These are phyloP conservation scores for Trypanosomatidae sp. DNA, from an alignment of 208 protist species.

Conservation along the genomic window DNA sequence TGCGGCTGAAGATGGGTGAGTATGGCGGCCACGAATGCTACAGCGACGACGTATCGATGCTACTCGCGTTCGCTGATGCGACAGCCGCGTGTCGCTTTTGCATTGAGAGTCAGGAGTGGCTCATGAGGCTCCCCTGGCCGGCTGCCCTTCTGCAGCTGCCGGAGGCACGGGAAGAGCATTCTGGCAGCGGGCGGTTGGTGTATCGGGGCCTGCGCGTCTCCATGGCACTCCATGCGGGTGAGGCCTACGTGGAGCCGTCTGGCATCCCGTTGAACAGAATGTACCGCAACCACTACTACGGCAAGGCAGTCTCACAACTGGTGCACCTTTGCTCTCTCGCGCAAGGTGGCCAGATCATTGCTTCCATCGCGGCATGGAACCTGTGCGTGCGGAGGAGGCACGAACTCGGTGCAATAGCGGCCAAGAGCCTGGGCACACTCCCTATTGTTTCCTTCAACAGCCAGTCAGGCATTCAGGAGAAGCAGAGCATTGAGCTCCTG, in stretches of 20 bases:
- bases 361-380: slow-evolving; percentile 66
- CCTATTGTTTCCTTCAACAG: slow-evolving; percentile 77
- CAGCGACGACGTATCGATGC: slow-evolving; percentile 77
- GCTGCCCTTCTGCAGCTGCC: slow-evolving; percentile 44
- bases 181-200: slow-evolving; percentile 17
- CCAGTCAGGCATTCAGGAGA: slow-evolving; percentile 64
- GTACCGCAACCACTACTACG: slow-evolving; percentile 85
- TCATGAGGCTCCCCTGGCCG: slow-evolving; percentile 78
- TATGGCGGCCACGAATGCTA: slow-evolving; percentile 87
- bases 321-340: slow-evolving; percentile 65
- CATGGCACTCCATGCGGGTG: slow-evolving; percentile 81
- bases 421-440: slow-evolving; percentile 48
- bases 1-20: slow-evolving; percentile 81
- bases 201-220: slow-evolving; percentile 72
- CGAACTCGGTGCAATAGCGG: slow-evolving; percentile 58
- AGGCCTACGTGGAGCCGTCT: slow-evolving; percentile 65
- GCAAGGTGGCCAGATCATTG: slow-evolving; percentile 83
- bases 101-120: slow-evolving; percentile 76
- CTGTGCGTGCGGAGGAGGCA: slow-evolving; percentile 48
- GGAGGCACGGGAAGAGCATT: slow-evolving; percentile 36
- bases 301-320: slow-evolving; percentile 76
- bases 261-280: slow-evolving; percentile 42
- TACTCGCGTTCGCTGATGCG: slow-evolving; percentile 77
- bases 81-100: slow-evolving; percentile 80
- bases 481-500: slow-evolving; percentile 59